Percentiles rank a stretch among this genome's conserved stretches.
Evolutionary conservation across 164 flowering plant genomes (phyloP).

Genomic region (Akebia trifoliata): DNA sequence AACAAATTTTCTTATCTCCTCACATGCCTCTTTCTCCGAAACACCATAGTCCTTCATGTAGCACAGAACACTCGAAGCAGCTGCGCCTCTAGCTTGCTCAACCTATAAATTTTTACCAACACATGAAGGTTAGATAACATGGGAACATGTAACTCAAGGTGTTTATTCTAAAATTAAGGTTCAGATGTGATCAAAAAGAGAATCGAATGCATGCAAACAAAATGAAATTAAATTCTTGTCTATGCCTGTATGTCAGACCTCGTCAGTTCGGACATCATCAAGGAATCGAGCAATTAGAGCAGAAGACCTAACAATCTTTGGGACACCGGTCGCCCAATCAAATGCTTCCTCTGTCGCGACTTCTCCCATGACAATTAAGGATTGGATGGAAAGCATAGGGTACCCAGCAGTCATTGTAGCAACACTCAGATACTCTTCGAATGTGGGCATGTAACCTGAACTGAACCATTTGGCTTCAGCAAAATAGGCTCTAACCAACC

Average conservation of each 20-base stretch:
- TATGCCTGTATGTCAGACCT: background rate
- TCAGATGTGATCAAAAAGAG: too few species aligned
- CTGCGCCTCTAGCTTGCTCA: too few species aligned
- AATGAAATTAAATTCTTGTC: too few species aligned
- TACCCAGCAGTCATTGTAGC: background rate
- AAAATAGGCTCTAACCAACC: background rate
- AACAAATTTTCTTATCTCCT: too few species aligned
- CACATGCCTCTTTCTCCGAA: too few species aligned
- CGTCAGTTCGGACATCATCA: constrained; percentile 6
- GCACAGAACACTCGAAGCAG: too few species aligned
- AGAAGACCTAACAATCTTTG: constrained; percentile 3
- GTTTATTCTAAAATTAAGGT: too few species aligned
- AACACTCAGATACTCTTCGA: constrained; percentile 7
- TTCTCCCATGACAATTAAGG: constrained; percentile 6
- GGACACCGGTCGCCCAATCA: background rate
- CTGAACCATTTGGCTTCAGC: constrained; percentile 10
- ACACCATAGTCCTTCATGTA: too few species aligned
- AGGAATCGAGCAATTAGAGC: constrained; percentile 7
- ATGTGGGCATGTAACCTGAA: constrained; percentile 5
- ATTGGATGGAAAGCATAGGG: background rate
- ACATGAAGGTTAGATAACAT: too few species aligned
- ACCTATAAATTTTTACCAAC: too few species aligned
- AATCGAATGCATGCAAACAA: too few species aligned
- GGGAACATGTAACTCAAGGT: too few species aligned
- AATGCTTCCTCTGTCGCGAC: constrained; percentile 5